Base-by-base conservation (phyloP, 1,139 yeast genomes). In the Scheffersomyces insectosa region DNA sequence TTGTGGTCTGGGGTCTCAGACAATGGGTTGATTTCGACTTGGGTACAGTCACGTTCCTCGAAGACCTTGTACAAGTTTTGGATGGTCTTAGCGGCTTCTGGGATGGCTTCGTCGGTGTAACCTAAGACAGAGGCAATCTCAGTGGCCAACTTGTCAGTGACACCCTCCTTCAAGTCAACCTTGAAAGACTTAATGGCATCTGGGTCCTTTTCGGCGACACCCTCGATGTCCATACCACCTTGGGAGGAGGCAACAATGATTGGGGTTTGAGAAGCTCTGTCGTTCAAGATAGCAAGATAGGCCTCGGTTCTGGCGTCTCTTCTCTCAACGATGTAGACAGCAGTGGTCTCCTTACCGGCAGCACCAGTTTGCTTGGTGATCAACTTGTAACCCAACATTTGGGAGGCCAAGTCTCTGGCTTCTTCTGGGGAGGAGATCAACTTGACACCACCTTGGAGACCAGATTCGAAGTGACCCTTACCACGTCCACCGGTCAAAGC, bases 181-280 rank as follows among this genome's bases (percentile, higher is more conserved):
- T 87, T 79, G 81, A 85, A 89, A 54, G 95, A 84, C 76, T 89
- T 86, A 75, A 93, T 95, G 56, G 97, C 96, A 47, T 80, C 82
- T 44, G 99, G 99, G 71, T 82, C 86, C 59, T 80, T 83, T 57
- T 86, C 86, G 49, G 99, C 99, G 55, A 95, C 98, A 68, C 96
- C 96, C 78, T 93, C 99, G 63, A 93, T 95, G 73, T 93, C 97
- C 96, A 95, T 91, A 78, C 99, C 99, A 77, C 99, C 99, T 76
- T 93, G 95, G 55, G 96, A 77, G 32, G 97, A 89, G 39, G 97
- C 97, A 55, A 93, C 97, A 65, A 93, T 88, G 74, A 93, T 79
- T 50, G 98, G 97, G 57, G 82, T 77, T 73, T 91, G 96, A 53
- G 85, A 79, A 55, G 83, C 80, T 75, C 99, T 88, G 79, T 93